Evolutionary conservation across 1,284 basidiomycete genomes (phyloP).

Genomic region (Leccinum griseonigrum): DNA sequence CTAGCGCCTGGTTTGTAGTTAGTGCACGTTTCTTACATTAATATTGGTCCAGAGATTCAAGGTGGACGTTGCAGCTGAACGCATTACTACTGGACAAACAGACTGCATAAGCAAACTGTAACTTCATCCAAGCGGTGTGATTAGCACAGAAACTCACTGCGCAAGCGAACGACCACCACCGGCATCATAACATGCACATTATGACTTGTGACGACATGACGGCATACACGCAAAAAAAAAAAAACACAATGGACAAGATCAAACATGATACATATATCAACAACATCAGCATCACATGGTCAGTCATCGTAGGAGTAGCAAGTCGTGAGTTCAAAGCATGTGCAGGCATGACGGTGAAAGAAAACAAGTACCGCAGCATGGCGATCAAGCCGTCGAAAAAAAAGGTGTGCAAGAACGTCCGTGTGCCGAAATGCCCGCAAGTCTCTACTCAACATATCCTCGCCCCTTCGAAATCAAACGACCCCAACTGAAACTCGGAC

Average conservation of each 20-base stretch:
- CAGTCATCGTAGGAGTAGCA: background rate
- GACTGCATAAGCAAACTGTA: too few species aligned
- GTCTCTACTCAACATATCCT: slow-evolving; percentile 10
- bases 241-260: background rate
- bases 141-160: too few species aligned
- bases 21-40: too few species aligned
- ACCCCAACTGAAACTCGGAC: slow-evolving; percentile 14
- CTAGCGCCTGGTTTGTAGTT: too few species aligned
- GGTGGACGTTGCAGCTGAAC: too few species aligned
- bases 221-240: too few species aligned
- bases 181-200: too few species aligned
- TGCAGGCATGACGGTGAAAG: background rate
- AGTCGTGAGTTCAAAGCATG: background rate
- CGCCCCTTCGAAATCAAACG: slow-evolving; percentile 25
- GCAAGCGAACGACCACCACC: too few species aligned
- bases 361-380: background rate
- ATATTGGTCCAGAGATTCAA: too few species aligned
- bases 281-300: background rate
- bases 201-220: too few species aligned
- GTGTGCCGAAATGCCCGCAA: background rate
- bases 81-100: too few species aligned
- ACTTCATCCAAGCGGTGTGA: too few species aligned
- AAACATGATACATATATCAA: background rate
- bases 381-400: background rate
- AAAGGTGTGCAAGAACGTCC: slow-evolving; percentile 1